These are phyloP conservation scores for Leccinum rimulosum DNA, from an alignment of 768 basidiomycete genomes.

Conservation along the genomic window DNA sequence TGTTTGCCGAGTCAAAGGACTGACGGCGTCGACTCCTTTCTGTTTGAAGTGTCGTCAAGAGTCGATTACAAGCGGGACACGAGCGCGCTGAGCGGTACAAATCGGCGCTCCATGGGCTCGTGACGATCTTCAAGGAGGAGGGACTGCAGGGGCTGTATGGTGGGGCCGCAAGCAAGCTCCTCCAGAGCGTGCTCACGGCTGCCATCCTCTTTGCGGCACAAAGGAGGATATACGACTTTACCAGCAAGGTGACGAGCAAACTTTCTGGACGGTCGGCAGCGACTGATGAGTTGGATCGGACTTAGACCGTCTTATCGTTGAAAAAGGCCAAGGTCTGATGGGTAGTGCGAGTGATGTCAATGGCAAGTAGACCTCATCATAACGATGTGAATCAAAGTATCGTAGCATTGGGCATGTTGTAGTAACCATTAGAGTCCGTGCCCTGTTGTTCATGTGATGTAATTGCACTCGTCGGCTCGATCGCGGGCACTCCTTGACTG, in stretches of 20 bases:
- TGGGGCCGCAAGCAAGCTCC: conserved; percentile 82
- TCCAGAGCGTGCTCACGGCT: conserved; percentile 90
- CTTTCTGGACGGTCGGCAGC: not conserved
- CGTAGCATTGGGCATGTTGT: not conserved
- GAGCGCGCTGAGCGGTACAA: conserved; percentile 66
- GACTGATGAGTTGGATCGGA: conserved; percentile 3
- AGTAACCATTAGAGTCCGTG: not conserved
- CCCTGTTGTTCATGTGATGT: not conserved
- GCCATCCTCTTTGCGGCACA: conserved; percentile 93
- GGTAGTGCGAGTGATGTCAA: not conserved
- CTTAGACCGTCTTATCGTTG: conserved; percentile 16
- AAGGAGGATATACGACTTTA: conserved; percentile 74
- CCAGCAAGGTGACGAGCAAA: conserved; percentile 42
- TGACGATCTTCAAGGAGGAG: conserved; percentile 75
- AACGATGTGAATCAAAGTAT: not conserved
- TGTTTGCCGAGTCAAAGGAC: not conserved
- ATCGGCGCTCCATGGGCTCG: conserved; percentile 74
- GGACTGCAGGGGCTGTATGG: conserved; percentile 83
- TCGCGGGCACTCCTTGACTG: no score
- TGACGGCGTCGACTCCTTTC: not conserved
- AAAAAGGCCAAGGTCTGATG: conserved; percentile 4
- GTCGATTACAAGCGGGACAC: conserved; percentile 73
- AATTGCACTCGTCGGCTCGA: no score
- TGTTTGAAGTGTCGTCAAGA: conserved; percentile 63
- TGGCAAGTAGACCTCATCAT: not conserved